Percentiles rank a stretch among this genome's conserved stretches.
Evolutionary conservation across 805 yeast genomes (phyloP).

Genomic region (Candida adriatica): DNA sequence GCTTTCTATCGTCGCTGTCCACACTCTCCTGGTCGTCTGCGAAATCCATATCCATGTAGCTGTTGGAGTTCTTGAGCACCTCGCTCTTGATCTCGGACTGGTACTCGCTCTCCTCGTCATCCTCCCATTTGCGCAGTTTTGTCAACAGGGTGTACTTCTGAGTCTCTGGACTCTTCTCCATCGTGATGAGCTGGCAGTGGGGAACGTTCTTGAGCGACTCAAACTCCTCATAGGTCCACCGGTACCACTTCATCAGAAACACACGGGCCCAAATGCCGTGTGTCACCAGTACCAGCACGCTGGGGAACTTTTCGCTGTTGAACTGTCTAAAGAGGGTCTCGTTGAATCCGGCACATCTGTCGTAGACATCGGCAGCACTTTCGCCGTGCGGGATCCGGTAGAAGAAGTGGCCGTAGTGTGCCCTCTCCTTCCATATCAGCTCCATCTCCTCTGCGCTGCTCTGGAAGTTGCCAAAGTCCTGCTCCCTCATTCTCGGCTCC

Average conservation of each 20-base stretch:
- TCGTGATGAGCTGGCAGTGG: constrained; percentile 74
- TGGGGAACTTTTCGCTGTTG: constrained; percentile 62
- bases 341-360: constrained; percentile 83
- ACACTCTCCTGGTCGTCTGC: constrained; percentile 7
- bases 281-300: constrained; percentile 75
- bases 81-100: constrained; percentile 19
- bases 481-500: constrained; percentile 90
- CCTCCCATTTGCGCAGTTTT: constrained; percentile 64
- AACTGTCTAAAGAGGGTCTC: constrained; percentile 83
- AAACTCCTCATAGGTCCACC: constrained; percentile 88
- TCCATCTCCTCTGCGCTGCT: constrained; percentile 71
- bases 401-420: constrained; percentile 82
- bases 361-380: constrained; percentile 93
- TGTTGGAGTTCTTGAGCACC: constrained; percentile 19
- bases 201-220: constrained; percentile 78
- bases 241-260: constrained; percentile 87
- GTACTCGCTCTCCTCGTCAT: constrained; percentile 27
- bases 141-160: constrained; percentile 55
- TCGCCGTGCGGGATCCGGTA: constrained; percentile 91
- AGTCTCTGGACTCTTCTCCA: constrained; percentile 51
- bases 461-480: constrained; percentile 93
- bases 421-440: constrained; percentile 74
- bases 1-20: constrained; percentile 15
- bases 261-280: constrained; percentile 96
- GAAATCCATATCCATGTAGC: constrained; percentile 18